Base-by-base conservation (phyloP, 768 basidiomycete species). In the Daedaleopsis sinensis region DNA sequence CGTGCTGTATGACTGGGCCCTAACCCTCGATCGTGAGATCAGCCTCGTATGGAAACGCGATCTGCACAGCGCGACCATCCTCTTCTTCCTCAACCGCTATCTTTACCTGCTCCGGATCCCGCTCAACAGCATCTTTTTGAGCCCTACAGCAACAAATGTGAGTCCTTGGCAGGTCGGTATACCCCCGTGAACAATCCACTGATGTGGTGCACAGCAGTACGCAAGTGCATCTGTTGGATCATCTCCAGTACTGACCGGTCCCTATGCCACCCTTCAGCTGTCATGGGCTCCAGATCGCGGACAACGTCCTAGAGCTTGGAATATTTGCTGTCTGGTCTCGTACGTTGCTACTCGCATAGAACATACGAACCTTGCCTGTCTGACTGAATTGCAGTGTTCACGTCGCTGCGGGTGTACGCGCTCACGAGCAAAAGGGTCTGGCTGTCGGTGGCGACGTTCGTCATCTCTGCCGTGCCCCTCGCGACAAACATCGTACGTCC, bases 51-150 rank as follows among this genome's bases (percentile, higher is more conserved):
- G 65, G 59, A 21, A 49, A 27, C 42, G 38, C 8, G 3, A 46
- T 4, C 21, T 46, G 9, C 18, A 46, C 44, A 18, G 44, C 4
- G 44, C 52, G 39, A 63, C 65, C 1, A 11, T 52, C 10, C 42
- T 66, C 15, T 61, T 53, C 38, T 16, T 58, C 19, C 42, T 58
- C 47, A 65, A 65, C 55, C 59, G 64, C 4, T 61, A 65, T 35
- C 13, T 55, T 2, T 55, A 27, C 16, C 43, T 55, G 8, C 42
- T 55, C 21, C 24, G 43, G 19, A 32, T 44, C 8, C 42, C 54
- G 0, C 5, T 55, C 15, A n/a, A 18, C 27, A 35, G 32, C 49
- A 1, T 52, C 39, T 42, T 24, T 9, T 18, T n/a, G 15, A 18
- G 10, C n/a, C 44, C 21, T 1, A 51, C 13, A 15, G 51, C 11